Conservation (phyloP, 768 basidiomycete genomes). For the Strobilomyces echinocephalus region DNA sequence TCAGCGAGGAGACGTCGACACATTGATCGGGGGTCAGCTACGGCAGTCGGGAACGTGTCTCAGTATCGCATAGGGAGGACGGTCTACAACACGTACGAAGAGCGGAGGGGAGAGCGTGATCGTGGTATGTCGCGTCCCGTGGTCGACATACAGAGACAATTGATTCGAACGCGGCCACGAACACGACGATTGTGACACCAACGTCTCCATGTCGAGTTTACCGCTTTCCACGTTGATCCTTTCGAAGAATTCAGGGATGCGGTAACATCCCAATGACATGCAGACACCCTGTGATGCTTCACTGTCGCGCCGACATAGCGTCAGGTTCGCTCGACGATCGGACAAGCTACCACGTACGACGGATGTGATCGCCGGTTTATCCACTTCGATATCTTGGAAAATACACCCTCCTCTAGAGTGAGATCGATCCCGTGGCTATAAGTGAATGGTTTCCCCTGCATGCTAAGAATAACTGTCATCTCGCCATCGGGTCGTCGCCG, state of each 20-base stretch:
- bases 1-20: slow-evolving; percentile 48
- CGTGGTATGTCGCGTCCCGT: slow-evolving; percentile 2
- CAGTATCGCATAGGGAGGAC: background rate
- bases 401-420: slow-evolving; percentile 26
- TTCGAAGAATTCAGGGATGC: slow-evolving; percentile 23
- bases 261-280: slow-evolving; percentile 45
- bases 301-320: slow-evolving; percentile 16
- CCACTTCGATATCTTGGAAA: slow-evolving; percentile 34
- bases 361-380: slow-evolving; percentile 26
- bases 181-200: slow-evolving; percentile 29
- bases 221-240: slow-evolving; percentile 10
- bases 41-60: background rate
- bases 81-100: slow-evolving; percentile 30
- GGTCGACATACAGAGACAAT: slow-evolving; percentile 13
- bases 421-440: slow-evolving; percentile 24
- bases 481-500: slow-evolving; percentile 12
- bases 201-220: slow-evolving; percentile 13
- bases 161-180: slow-evolving; percentile 40
- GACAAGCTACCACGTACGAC: slow-evolving; percentile 28
- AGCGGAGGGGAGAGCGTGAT: slow-evolving; percentile 29
- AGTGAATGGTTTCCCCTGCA: slow-evolving; percentile 18
- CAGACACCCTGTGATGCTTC: slow-evolving; percentile 36
- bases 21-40: slow-evolving; percentile 46
- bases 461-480: slow-evolving; percentile 18
- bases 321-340: background rate